Conservation (phyloP, 1,139 yeast genomes). For the Scheffersomyces cryptocercus region DNA sequence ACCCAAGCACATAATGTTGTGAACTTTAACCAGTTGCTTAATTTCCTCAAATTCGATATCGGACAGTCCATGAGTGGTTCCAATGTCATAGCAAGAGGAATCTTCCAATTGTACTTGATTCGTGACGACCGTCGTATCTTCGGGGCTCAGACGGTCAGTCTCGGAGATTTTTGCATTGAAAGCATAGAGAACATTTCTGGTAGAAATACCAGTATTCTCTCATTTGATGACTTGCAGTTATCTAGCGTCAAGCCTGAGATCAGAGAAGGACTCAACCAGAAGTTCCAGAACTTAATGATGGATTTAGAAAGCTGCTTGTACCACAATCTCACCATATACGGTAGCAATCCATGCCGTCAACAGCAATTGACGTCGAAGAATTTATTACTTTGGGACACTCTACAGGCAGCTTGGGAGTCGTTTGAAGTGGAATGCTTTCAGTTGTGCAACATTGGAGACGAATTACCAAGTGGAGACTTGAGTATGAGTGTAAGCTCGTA, state of each 20-base stretch:
- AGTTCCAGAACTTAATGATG: conserved; percentile 12
- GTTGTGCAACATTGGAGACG: conserved; percentile 35
- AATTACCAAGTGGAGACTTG: conserved; percentile 22
- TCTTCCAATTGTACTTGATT: conserved; percentile 59
- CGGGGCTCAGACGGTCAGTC: conserved; percentile 20
- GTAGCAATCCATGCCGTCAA: conserved; percentile 81
- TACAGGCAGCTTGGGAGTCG: conserved; percentile 68
- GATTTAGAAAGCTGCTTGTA: conserved; percentile 50
- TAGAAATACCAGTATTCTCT: conserved; percentile 15
- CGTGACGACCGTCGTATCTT: conserved; percentile 60
- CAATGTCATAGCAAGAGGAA: conserved; percentile 59
- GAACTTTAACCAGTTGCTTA: conserved; percentile 35
- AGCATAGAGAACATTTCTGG: conserved; percentile 29
- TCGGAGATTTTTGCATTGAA: conserved; percentile 18
- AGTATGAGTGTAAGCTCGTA: conserved; percentile 65
- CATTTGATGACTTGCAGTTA: conserved; percentile 18
- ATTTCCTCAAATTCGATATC: conserved; percentile 36
- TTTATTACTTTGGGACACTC: conserved; percentile 69
- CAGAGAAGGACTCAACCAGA: neutral
- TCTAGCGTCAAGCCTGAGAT: neutral
- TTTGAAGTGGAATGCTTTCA: conserved; percentile 46
- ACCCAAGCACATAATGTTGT: conserved; percentile 20
- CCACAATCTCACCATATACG: conserved; percentile 57
- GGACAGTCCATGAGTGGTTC: conserved; percentile 29
- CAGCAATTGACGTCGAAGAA: conserved; percentile 66